A percentile compares a stretch with the other conserved stretches of the same genome.
phyloP scores from a whole-genome alignment of 169 alveolate genomes.

The Plasmodium cynomolgi region DNA sequence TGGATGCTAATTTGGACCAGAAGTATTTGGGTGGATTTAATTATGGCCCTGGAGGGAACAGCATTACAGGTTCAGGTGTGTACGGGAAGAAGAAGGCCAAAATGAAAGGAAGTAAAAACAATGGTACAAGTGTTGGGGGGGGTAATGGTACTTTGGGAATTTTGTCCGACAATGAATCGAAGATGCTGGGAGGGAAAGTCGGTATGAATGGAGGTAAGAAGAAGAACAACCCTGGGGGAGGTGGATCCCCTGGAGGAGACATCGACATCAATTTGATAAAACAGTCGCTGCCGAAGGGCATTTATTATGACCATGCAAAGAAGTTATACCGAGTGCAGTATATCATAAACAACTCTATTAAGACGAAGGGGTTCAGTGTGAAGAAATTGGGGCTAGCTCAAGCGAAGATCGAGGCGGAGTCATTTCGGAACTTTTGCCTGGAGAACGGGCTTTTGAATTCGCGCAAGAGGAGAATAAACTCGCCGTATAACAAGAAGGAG shows the following conservation, averaged over 20 bases:
- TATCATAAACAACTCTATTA: conserved; percentile 52
- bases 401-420: conserved; percentile 69
- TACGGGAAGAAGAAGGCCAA: not conserved
- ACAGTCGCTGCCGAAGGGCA: conserved; percentile 59
- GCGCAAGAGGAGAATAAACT: conserved; percentile 34
- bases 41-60: not conserved
- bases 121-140: not conserved
- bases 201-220: not conserved
- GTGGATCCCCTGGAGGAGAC: not conserved
- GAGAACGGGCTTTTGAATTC: conserved; percentile 65
- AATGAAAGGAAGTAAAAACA: not conserved
- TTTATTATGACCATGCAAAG: conserved; percentile 72
- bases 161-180: conserved; percentile 15
- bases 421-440: conserved; percentile 65
- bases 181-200: not conserved
- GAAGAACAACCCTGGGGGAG: not conserved
- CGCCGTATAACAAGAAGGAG: conserved; percentile 69
- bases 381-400: conserved; percentile 60
- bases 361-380: conserved; percentile 75
- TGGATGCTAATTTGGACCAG: not conserved
- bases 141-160: not conserved
- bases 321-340: conserved; percentile 67
- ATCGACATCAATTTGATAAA: conserved; percentile 35
- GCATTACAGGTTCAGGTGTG: not conserved
- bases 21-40: not conserved